Evolutionary conservation across 805 yeast genomes (phyloP).

Genomic region (Saccharomycopsis sp.): DNA sequence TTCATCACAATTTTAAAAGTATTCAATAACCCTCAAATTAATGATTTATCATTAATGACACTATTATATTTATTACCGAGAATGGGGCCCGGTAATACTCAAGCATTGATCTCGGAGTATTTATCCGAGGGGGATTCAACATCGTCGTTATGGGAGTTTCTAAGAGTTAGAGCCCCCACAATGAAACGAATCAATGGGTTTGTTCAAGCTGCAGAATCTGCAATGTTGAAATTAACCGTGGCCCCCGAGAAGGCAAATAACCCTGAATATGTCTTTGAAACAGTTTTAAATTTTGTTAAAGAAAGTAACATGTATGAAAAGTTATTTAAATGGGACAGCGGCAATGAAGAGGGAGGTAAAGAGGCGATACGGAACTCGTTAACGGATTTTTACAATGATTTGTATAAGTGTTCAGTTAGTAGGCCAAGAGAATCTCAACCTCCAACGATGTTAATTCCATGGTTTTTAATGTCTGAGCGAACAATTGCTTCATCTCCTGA

Average conservation of each 20-base stretch:
- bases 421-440: conserved; percentile 27
- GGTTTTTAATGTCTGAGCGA: not conserved
- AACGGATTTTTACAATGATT: conserved; percentile 31
- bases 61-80: not conserved
- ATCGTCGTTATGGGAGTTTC: not conserved
- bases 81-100: not conserved
- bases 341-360: conserved; percentile 22
- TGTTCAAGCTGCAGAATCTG: conserved; percentile 23
- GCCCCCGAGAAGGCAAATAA: conserved; percentile 5
- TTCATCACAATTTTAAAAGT: conserved; percentile 45
- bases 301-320: conserved; percentile 21
- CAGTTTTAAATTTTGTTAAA: conserved; percentile 20
- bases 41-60: conserved; percentile 25
- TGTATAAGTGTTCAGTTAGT: conserved; percentile 27
- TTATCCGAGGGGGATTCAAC: not conserved
- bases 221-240: conserved; percentile 16
- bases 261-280: conserved; percentile 17
- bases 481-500: conserved; percentile 5
- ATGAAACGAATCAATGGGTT: conserved; percentile 27
- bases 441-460: not conserved
- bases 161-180: not conserved
- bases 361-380: conserved; percentile 26
- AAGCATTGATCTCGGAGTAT: no score
- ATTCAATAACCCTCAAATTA: conserved; percentile 24
- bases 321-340: conserved; percentile 23